A percentile compares a stretch with the other conserved stretches of the same genome.
These are phyloP conservation scores for Mycotypha africana DNA, from an alignment of 371 early-diverging fungal species.

Conservation along the genomic window DNA sequence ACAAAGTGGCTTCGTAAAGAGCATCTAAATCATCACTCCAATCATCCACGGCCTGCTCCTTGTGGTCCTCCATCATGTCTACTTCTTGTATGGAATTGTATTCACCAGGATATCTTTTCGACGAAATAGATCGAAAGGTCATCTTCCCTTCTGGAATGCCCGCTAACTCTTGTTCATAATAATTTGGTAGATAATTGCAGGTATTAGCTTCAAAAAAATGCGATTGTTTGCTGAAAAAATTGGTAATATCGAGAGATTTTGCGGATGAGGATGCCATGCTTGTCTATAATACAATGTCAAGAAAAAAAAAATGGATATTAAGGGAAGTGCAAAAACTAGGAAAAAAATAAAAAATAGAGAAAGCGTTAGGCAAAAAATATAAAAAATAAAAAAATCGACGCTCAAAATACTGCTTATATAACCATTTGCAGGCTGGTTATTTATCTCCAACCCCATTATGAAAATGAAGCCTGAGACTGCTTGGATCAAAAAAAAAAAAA, in stretches of 20 bases:
- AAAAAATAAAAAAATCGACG: too few relatives aligned
- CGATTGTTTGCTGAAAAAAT: not conserved
- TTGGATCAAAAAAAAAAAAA: too few relatives aligned
- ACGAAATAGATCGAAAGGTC: conserved; percentile 6
- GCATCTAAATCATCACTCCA: conserved; percentile 3
- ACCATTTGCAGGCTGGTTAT: too few relatives aligned
- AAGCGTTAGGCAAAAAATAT: too few relatives aligned
- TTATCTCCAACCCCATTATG: too few relatives aligned
- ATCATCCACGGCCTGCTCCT: conserved; percentile 1
- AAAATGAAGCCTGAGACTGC: too few relatives aligned
- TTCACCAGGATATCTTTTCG: too few relatives aligned
- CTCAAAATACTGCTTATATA: too few relatives aligned
- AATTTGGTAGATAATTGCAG: conserved; percentile 1
- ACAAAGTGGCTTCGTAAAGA: conserved; percentile 8
- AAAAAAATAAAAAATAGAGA: not conserved
- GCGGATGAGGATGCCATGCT: not conserved
- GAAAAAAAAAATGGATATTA: not conserved
- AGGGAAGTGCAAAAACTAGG: not conserved
- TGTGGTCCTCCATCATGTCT: too few relatives aligned
- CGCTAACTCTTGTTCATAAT: conserved; percentile 3
- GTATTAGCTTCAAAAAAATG: not conserved
- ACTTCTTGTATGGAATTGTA: too few relatives aligned
- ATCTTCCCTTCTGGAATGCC: not conserved
- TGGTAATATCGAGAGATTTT: not conserved
- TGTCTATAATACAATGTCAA: not conserved